Percentiles rank a stretch among this genome's conserved stretches.
These are phyloP conservation scores for Babesia ovis DNA, from an alignment of 169 alveolate genomes.

Conservation along the genomic window DNA sequence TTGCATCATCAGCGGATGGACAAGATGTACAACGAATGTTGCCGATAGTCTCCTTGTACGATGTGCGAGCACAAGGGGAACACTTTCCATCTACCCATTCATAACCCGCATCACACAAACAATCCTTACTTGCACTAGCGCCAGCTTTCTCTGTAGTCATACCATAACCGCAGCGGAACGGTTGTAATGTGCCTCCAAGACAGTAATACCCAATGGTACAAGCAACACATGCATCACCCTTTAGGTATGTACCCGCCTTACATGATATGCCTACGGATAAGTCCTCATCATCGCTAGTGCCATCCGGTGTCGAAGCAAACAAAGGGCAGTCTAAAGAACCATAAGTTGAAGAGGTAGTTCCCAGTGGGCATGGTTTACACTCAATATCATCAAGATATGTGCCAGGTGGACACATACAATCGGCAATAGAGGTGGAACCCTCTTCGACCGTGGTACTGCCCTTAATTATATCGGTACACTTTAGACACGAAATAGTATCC, in stretches of 20 bases:
- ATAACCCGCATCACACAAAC: constrained; percentile 77
- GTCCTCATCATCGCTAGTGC: constrained; percentile 5
- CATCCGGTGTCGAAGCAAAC: neutral
- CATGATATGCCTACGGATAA: constrained; percentile 58
- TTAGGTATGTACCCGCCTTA: constrained; percentile 60
- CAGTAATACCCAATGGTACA: constrained; percentile 66
- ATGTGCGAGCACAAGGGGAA: constrained; percentile 27
- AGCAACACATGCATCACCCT: constrained; percentile 58
- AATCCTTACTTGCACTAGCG: constrained; percentile 28
- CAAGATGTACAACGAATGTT: constrained; percentile 52
- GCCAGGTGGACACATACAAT: constrained; percentile 73
- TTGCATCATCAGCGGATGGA: constrained; percentile 14
- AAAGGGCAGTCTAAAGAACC: constrained; percentile 65
- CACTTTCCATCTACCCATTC: constrained; percentile 61
- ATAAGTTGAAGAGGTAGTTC: constrained; percentile 48
- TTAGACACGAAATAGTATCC: constrained; percentile 27
- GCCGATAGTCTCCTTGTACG: constrained; percentile 52
- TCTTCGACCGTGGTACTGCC: constrained; percentile 65
- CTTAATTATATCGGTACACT: constrained; percentile 47
- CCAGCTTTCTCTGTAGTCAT: constrained; percentile 51
- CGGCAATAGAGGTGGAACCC: constrained; percentile 57
- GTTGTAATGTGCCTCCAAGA: constrained; percentile 29
- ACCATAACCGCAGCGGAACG: constrained; percentile 34
- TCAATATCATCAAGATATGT: constrained; percentile 52
- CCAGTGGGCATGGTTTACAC: constrained; percentile 72